These are phyloP conservation scores for Schizopora paradoxa DNA, from an alignment of 1,284 basidiomycete species.

Conservation along the genomic window DNA sequence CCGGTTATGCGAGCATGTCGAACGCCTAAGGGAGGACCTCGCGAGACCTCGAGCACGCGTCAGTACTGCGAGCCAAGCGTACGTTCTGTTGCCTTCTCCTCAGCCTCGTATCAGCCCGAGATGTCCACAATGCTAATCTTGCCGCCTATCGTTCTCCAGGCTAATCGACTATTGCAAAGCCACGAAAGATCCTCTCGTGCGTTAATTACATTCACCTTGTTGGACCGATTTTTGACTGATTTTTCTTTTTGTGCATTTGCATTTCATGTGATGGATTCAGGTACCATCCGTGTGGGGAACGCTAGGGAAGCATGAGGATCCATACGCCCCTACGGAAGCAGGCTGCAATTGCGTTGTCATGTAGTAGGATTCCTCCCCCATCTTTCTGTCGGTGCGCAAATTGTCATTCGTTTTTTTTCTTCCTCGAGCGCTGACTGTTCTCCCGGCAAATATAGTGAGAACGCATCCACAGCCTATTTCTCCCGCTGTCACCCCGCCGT, in stretches of 20 bases:
- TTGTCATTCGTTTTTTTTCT: background rate
- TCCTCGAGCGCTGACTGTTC: background rate
- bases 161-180: slow-evolving; percentile 89
- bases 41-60: slow-evolving; percentile 83
- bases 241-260: slow-evolving; percentile 17
- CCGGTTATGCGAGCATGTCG: slow-evolving; percentile 89
- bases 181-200: slow-evolving; percentile 82
- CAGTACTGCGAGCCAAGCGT: slow-evolving; percentile 89
- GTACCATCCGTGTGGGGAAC: slow-evolving; percentile 93
- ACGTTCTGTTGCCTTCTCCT: slow-evolving; percentile 28
- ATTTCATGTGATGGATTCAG: slow-evolving; percentile 34
- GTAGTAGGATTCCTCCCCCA: slow-evolving; percentile 13
- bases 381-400: background rate
- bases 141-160: slow-evolving; percentile 35
- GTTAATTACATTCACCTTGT: slow-evolving; percentile 25
- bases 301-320: slow-evolving; percentile 82
- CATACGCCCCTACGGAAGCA: slow-evolving; percentile 58
- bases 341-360: slow-evolving; percentile 18
- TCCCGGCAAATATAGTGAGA: background rate
- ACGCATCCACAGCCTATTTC: too few species aligned
- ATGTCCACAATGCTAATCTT: slow-evolving; percentile 9
- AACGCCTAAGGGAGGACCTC: slow-evolving; percentile 85
- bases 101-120: slow-evolving; percentile 5
- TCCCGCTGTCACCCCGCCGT: too few species aligned
- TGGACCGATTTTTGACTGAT: slow-evolving; percentile 1